Base-by-base conservation (phyloP, 2,329 filamentous ascomycete genomes). In the Podosphaera aphanis region DNA sequence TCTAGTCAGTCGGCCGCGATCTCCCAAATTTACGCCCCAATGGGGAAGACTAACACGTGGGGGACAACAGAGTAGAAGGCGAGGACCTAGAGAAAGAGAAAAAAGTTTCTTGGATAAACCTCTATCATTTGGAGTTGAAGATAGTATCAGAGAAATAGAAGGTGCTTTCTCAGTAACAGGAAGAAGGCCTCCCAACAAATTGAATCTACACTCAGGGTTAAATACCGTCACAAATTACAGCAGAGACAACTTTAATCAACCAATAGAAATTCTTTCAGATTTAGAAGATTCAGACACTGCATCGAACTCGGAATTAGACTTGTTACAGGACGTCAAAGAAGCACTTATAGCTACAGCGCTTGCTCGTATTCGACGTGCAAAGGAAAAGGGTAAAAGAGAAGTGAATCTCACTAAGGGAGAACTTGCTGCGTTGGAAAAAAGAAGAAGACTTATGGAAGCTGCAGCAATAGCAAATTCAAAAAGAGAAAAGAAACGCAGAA, bases 1-100 rank as follows among this genome's bases (percentile, higher is more conserved):
- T 98, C 82, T 98, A 95, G 78, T 74, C 92, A 86, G 86, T 95
- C 90, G 88, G 84, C 88, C 88, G 90, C 90, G 81, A 90, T 80
- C 86, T 93, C 88, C 86, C 74, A 71, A 78, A 77, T 67, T 65
- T 72, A 78, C 80, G 85, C 85, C 86, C 83, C 79, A 70, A 75
- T 86, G 83, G 88, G 88, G 86, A 94, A 94, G 88, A 94, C 84
- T 85, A 90, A 82, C 83, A 73, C n/a, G n/a, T n/a, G 81, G 83
- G 81, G 81, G 77, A 73, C 75, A 70, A 66, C 71, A 73, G 70
- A 74, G 73, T 69, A 74, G 67, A 64, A 66, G 67, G 59, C 64
- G 68, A 56, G 70, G 66, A 60, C 61, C 63, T 54, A 66, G 67
- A 63, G 66, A 64, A 61, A 59, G 58, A 56, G 65, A 66, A 60